Percentiles rank a stretch among this genome's conserved stretches.
Conservation (phyloP, 2,329 filamentous ascomycete species). For the Penicillium vulpinum region DNA sequence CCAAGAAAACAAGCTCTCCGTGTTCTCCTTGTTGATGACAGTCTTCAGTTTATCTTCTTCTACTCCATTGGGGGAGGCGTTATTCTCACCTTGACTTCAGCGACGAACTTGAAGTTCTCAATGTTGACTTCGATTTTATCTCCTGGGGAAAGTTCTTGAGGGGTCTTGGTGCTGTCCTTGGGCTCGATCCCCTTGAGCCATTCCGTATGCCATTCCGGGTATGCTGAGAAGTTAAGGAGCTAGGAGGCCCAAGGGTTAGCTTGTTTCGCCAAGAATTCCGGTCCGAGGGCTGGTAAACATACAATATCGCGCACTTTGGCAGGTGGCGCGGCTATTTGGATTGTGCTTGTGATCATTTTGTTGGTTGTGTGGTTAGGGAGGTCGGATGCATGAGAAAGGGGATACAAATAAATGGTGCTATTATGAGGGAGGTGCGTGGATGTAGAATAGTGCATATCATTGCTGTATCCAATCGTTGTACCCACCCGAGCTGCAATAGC, state of each 20-base stretch:
- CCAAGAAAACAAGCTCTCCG: conserved; percentile 27
- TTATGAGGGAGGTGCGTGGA: background rate
- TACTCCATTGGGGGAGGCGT: background rate
- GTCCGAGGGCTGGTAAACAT: conserved; percentile 2
- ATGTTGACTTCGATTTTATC: conserved; percentile 20
- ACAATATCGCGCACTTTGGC: conserved; percentile 31
- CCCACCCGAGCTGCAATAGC: background rate
- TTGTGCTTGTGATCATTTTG: conserved; percentile 26
- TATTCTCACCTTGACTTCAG: conserved; percentile 16
- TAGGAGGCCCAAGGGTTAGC: conserved; percentile 1
- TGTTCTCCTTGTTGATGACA: conserved; percentile 21
- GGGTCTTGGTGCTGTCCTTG: conserved; percentile 18
- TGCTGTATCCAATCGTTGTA: background rate
- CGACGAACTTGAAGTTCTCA: conserved; percentile 22
- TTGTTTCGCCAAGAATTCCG: background rate
- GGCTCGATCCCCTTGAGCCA: conserved; percentile 24
- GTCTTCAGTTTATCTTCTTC: background rate
- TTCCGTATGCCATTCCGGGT: conserved; percentile 28
- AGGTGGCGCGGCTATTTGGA: conserved; percentile 27
- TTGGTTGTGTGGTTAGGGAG: background rate
- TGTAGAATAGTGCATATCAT: background rate
- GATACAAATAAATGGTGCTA: background rate
- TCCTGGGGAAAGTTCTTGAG: conserved; percentile 4
- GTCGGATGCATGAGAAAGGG: background rate
- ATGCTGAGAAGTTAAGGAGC: conserved; percentile 28